These are phyloP conservation scores for Sarocladiaceae sp. DNA, from an alignment of 2,329 filamentous ascomycete species.

Conservation along the genomic window DNA sequence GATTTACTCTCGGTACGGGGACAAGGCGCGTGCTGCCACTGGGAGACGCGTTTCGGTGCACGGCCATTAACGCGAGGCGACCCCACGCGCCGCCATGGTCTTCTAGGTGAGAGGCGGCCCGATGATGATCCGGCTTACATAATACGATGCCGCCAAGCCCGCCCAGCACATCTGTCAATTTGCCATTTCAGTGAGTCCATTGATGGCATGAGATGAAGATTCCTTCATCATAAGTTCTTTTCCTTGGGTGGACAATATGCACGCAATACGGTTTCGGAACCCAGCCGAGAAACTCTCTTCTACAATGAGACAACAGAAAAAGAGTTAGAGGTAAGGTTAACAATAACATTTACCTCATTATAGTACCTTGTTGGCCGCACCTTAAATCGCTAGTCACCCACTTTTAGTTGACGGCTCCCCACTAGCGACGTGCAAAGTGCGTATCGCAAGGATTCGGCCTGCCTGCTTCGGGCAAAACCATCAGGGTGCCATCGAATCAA, in stretches of 20 bases:
- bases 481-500: slow-evolving; percentile 9
- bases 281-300: neutral
- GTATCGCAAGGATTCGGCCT: neutral
- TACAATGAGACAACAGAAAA: neutral
- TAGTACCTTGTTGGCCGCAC: neutral
- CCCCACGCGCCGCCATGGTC: too few relatives aligned
- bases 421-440: neutral
- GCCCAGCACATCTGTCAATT: neutral
- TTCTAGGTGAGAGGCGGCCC: too few relatives aligned
- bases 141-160: too few relatives aligned
- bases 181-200: neutral
- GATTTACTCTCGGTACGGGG: slow-evolving; percentile 12
- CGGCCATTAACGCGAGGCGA: neutral
- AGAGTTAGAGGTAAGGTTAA: neutral
- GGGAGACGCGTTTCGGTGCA: slow-evolving; percentile 18
- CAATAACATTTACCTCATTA: neutral
- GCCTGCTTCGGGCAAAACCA: slow-evolving; percentile 4
- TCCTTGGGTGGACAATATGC: too few relatives aligned
- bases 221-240: neutral
- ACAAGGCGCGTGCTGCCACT: neutral
- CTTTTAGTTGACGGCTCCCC: neutral
- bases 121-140: slow-evolving; percentile 2
- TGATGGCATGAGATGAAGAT: neutral
- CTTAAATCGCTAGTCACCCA: neutral
- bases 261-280: too few relatives aligned